Conservation (phyloP, 2,329 filamentous ascomycete species). For the Chrysoporthe cubensis region DNA sequence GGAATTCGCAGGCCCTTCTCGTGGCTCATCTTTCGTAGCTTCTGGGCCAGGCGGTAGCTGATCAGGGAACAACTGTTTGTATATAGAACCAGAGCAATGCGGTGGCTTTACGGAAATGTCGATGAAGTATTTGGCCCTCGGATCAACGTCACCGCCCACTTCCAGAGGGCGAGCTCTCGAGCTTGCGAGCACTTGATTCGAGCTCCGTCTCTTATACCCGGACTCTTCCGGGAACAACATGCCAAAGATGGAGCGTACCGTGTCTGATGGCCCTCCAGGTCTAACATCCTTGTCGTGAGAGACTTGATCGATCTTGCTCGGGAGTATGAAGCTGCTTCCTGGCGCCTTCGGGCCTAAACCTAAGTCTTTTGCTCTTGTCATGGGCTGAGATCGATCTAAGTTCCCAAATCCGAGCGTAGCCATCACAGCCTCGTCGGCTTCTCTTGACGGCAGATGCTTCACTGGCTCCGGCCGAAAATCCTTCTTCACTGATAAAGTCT, state of each 20-base stretch:
- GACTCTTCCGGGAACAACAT: constrained; percentile 20
- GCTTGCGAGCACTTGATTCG: neutral
- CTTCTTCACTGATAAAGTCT: neutral
- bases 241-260: constrained; percentile 18
- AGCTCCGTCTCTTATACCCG: neutral
- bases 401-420: too few relatives aligned
- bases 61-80: constrained; percentile 25
- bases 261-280: neutral
- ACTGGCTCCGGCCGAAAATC: neutral
- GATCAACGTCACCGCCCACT: neutral
- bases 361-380: neutral
- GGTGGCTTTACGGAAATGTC: neutral
- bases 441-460: neutral
- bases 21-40: neutral
- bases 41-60: neutral
- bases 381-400: neutral
- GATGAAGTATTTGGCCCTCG: neutral
- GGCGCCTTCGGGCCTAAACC: neutral
- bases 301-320: neutral
- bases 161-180: neutral
- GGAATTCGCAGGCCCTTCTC: neutral
- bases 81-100: neutral
- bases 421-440: too few relatives aligned
- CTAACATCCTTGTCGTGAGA: too few relatives aligned
- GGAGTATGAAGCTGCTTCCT: neutral